A percentile compares a stretch with the other conserved stretches of the same genome.
These are phyloP conservation scores for Cyberlindnera galapagoensis DNA, from an alignment of 805 yeast species.

Conservation along the genomic window DNA sequence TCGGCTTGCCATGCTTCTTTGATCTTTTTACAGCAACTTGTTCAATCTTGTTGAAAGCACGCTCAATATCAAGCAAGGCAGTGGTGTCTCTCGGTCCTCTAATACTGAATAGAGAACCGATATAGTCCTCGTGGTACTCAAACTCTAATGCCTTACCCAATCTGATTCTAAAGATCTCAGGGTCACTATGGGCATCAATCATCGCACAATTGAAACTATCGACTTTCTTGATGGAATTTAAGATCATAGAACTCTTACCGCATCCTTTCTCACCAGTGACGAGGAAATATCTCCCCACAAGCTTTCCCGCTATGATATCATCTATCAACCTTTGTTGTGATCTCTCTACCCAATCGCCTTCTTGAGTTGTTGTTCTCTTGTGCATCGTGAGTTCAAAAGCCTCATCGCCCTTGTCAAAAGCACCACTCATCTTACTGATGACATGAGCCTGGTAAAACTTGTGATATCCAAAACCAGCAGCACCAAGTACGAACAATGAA, in stretches of 20 bases:
- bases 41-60: constrained; percentile 74
- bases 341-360: constrained; percentile 60
- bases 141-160: constrained; percentile 71
- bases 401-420: constrained; percentile 64
- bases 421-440: constrained; percentile 52
- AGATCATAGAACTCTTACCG: constrained; percentile 70
- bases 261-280: constrained; percentile 83
- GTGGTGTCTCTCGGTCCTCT: constrained; percentile 84
- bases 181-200: constrained; percentile 80
- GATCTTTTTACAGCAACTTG: constrained; percentile 55
- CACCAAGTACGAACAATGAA: constrained; percentile 59
- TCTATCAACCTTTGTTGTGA: constrained; percentile 62
- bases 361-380: constrained; percentile 28
- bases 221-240: constrained; percentile 62
- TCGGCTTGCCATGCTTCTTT: constrained; percentile 41
- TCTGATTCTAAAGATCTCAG: constrained; percentile 72
- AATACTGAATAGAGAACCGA: constrained; percentile 74
- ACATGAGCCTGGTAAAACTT: constrained; percentile 53
- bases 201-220: constrained; percentile 60
- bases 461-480: constrained; percentile 71
- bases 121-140: constrained; percentile 72
- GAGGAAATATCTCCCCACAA: constrained; percentile 62
- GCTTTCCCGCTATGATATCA: constrained; percentile 57
- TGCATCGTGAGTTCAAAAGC: constrained; percentile 56
- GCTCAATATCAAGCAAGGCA: constrained; percentile 71